A percentile compares a stretch with the other conserved stretches of the same genome.
Conservation (phyloP, 768 basidiomycete species). For the Galerina marginata region DNA sequence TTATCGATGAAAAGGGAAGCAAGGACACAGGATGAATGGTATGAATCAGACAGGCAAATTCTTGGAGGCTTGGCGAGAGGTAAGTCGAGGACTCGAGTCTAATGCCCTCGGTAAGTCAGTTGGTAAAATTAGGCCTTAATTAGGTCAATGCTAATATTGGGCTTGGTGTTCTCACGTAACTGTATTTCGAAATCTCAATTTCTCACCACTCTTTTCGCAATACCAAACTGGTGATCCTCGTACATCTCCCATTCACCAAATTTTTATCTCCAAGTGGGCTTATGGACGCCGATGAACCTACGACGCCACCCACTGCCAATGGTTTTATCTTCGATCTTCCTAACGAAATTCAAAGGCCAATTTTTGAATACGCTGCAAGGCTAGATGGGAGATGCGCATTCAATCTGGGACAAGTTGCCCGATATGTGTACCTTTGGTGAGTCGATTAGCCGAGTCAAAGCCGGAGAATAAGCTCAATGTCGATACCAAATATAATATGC, state of each 20-base stretch:
- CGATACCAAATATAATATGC: too few species aligned
- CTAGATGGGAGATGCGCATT: conserved; percentile 22
- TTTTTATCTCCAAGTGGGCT: not conserved
- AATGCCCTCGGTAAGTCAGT: too few species aligned
- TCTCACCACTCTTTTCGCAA: too few species aligned
- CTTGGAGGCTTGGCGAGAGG: too few species aligned
- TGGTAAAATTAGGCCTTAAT: too few species aligned
- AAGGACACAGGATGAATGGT: too few species aligned
- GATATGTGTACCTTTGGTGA: conserved; percentile 30
- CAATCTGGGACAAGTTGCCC: conserved; percentile 30
- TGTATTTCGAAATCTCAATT: too few species aligned
- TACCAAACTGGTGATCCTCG: not conserved
- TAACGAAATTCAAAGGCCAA: conserved; percentile 28
- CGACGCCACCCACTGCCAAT: not conserved
- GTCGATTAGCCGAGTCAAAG: conserved; percentile 6
- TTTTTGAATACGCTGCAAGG: conserved; percentile 33
- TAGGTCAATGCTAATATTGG: too few species aligned
- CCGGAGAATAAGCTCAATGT: not conserved
- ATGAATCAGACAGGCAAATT: too few species aligned
- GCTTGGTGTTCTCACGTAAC: too few species aligned
- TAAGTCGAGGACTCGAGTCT: too few species aligned
- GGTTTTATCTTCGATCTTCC: conserved; percentile 19
- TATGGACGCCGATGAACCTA: not conserved
- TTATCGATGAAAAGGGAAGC: too few species aligned
- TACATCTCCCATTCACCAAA: not conserved